Percentiles rank a stretch among this genome's conserved stretches.
Evolutionary conservation across 208 protist genomes (phyloP).

Genomic region (Leishmania arabica): DNA sequence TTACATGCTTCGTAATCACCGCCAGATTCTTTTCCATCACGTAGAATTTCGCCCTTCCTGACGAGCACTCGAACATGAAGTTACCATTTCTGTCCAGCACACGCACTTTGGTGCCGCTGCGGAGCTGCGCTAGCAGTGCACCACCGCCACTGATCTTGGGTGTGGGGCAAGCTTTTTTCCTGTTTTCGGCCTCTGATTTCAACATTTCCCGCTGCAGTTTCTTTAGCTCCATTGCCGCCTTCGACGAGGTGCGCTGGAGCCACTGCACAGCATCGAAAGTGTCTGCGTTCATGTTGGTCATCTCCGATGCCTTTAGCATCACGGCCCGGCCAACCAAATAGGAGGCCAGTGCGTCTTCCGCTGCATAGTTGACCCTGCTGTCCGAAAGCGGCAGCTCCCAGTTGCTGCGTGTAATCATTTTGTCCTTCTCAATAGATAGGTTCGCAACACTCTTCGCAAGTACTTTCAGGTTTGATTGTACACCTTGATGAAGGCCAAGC

Average conservation of each 20-base stretch:
- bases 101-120: constrained; percentile 23
- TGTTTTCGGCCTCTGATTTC: background rate
- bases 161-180: background rate
- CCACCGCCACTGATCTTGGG: background rate
- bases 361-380: constrained; percentile 41
- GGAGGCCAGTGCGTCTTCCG: constrained; percentile 62
- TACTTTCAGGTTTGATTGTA: constrained; percentile 32
- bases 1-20: constrained; percentile 26
- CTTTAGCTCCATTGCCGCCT: constrained; percentile 33
- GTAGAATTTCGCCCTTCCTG: constrained; percentile 43
- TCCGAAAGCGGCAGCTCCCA: constrained; percentile 51
- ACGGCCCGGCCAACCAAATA: constrained; percentile 36
- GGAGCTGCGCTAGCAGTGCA: background rate
- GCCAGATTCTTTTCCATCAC: constrained; percentile 44
- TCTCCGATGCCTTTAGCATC: constrained; percentile 21
- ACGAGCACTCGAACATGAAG: constrained; percentile 50
- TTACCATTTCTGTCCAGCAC: constrained; percentile 39
- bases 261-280: constrained; percentile 18
- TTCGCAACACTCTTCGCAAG: constrained; percentile 27
- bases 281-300: background rate
- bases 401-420: constrained; percentile 48
- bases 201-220: constrained; percentile 10
- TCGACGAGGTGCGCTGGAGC: constrained; percentile 14
- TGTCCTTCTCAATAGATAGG: constrained; percentile 41
- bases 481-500: constrained; percentile 21